A percentile compares a stretch with the other conserved stretches of the same genome.
These are phyloP conservation scores for Globisporangium cylindrosporum DNA, from an alignment of 352 stramenopile species.

Conservation along the genomic window DNA sequence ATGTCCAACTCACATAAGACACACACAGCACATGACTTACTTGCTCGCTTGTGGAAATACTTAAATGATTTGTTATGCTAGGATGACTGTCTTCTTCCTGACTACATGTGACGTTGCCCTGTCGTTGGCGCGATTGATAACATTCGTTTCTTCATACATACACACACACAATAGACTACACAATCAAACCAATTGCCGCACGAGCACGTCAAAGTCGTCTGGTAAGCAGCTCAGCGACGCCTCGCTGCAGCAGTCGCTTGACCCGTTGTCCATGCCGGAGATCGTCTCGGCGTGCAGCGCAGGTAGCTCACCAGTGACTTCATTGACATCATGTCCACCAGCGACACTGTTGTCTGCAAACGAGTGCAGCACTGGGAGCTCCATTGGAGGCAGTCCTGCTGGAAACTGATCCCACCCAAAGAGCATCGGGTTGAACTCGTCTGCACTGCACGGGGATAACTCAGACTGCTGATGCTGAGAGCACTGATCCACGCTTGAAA, in stretches of 20 bases:
- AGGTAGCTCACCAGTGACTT: background rate
- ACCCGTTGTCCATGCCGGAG: background rate
- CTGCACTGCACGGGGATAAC: background rate
- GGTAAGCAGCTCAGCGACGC: background rate
- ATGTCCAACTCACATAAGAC: background rate
- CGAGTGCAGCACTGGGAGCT: constrained; percentile 6
- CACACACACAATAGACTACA: background rate
- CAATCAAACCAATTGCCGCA: constrained; percentile 4
- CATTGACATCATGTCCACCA: background rate
- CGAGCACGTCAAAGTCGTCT: constrained; percentile 13
- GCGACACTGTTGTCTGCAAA: background rate
- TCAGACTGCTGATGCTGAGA: background rate
- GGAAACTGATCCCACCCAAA: constrained; percentile 12
- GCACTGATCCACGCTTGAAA: background rate
- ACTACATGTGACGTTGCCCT: background rate
- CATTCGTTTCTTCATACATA: background rate
- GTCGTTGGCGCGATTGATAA: background rate
- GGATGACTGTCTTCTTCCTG: background rate
- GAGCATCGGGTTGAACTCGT: background rate
- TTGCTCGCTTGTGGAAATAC: background rate
- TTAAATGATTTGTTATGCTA: background rate
- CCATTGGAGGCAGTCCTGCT: background rate
- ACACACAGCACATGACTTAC: background rate
- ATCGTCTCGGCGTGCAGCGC: constrained; percentile 3
- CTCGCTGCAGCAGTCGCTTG: background rate